Evolutionary conservation across 2,329 filamentous ascomycete species (phyloP).

Genomic region (Metarhizium guizhouense): DNA sequence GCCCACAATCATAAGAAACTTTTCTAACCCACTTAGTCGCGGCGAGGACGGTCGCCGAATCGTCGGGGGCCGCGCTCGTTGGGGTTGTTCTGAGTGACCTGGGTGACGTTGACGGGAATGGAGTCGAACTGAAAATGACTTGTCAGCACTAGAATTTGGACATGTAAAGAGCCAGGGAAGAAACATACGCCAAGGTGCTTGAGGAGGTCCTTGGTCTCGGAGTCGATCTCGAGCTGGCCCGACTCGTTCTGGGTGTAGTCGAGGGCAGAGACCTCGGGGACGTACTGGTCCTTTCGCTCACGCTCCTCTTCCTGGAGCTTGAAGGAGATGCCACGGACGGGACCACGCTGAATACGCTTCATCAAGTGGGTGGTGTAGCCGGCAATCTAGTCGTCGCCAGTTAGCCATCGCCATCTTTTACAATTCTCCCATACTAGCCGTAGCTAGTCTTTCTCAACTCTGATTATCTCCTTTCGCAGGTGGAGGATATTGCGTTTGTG

Average conservation of each 20-base stretch:
- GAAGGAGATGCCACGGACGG: constrained; percentile 99
- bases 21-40: constrained; percentile 17
- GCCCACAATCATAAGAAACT: constrained; percentile 16
- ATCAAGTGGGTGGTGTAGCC: constrained; percentile 98
- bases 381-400: constrained; percentile 57
- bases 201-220: constrained; percentile 97
- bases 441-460: neutral
- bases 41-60: constrained; percentile 55
- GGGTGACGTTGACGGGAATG: constrained; percentile 92
- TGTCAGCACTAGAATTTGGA: constrained; percentile 18
- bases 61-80: constrained; percentile 70
- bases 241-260: constrained; percentile 95
- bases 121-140: constrained; percentile 68
- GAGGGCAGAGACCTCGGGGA: constrained; percentile 95
- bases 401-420: neutral
- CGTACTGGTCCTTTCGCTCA: constrained; percentile 99
- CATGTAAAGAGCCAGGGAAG: neutral
- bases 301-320: constrained; percentile 99
- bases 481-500: constrained; percentile 5
- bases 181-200: constrained; percentile 95
- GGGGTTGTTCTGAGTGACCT: constrained; percentile 80
- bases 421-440: neutral
- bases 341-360: constrained; percentile 99
- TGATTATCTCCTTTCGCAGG: constrained; percentile 20
- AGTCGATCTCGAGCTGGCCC: constrained; percentile 89